Conservation (phyloP, 352 stramenopile species). For the Peronospora farinosa region DNA sequence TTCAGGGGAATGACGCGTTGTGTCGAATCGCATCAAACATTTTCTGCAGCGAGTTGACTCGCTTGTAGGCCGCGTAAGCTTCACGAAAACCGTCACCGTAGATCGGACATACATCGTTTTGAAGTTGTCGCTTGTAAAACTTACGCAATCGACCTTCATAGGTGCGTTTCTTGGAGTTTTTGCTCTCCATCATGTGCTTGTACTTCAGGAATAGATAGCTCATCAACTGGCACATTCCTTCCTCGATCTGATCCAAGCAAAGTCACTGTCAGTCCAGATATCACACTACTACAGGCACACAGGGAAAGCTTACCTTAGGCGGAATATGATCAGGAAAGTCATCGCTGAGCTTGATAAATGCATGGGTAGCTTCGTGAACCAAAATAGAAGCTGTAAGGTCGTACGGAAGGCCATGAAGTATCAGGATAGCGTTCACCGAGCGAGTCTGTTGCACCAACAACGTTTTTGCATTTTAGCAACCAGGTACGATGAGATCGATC, state of each 20-base stretch:
- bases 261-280: slow-evolving; percentile 5
- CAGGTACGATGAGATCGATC: not conserved
- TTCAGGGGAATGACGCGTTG: slow-evolving; percentile 39
- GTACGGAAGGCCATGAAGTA: slow-evolving; percentile 67
- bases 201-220: slow-evolving; percentile 74
- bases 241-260: slow-evolving; percentile 28
- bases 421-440: slow-evolving; percentile 63
- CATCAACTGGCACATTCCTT: slow-evolving; percentile 73
- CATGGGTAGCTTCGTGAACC: slow-evolving; percentile 70
- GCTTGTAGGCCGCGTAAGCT: slow-evolving; percentile 56
- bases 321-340: slow-evolving; percentile 52
- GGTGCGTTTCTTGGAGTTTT: slow-evolving; percentile 29
- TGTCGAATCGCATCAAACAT: slow-evolving; percentile 60
- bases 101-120: slow-evolving; percentile 47
- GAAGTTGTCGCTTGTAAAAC: slow-evolving; percentile 60
- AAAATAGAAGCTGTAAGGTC: slow-evolving; percentile 65
- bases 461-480: not conserved
- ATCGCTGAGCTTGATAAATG: slow-evolving; percentile 65
- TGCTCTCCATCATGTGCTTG: slow-evolving; percentile 45
- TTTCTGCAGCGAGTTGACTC: slow-evolving; percentile 52
- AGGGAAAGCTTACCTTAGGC: slow-evolving; percentile 26
- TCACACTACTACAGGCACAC: not conserved
- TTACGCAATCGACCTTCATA: slow-evolving; percentile 46
- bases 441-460: slow-evolving; percentile 34
- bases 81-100: slow-evolving; percentile 68